Evolutionary conservation across 768 basidiomycete species (phyloP).

Genomic region (Podaxis sp.): DNA sequence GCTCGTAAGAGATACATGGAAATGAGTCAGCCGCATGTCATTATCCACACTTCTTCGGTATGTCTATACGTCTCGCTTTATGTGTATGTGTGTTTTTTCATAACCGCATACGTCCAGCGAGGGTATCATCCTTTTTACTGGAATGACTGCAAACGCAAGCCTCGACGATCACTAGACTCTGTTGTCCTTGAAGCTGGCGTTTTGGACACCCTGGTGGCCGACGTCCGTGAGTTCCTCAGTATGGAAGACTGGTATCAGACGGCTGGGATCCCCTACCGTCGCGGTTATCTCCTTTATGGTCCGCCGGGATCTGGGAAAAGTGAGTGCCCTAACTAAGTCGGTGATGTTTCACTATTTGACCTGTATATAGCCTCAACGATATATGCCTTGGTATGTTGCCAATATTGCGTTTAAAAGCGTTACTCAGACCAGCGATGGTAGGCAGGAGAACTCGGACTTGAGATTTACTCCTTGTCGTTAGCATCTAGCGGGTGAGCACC

Average conservation of each 20-base stretch:
- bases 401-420: neutral
- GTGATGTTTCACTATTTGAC: slow-evolving; percentile 30
- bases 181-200: slow-evolving; percentile 50
- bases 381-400: slow-evolving; percentile 42
- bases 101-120: slow-evolving; percentile 26
- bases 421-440: slow-evolving; percentile 14
- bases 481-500: slow-evolving; percentile 42
- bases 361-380: slow-evolving; percentile 43
- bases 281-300: slow-evolving; percentile 56
- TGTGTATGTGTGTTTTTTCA: neutral
- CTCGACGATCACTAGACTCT: slow-evolving; percentile 47
- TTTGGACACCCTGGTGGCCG: slow-evolving; percentile 43
- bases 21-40: slow-evolving; percentile 40
- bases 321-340: slow-evolving; percentile 24
- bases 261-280: slow-evolving; percentile 54
- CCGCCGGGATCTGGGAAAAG: slow-evolving; percentile 62
- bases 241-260: slow-evolving; percentile 54
- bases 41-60: slow-evolving; percentile 38
- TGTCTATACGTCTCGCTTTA: slow-evolving; percentile 12
- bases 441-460: slow-evolving; percentile 68
- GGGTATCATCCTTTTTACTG: slow-evolving; percentile 36
- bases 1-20: slow-evolving; percentile 41
- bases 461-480: slow-evolving; percentile 68
- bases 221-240: slow-evolving; percentile 50
- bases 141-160: slow-evolving; percentile 48